Conservation (phyloP, 805 yeast genomes). For the Geotrichum ghanense region DNA sequence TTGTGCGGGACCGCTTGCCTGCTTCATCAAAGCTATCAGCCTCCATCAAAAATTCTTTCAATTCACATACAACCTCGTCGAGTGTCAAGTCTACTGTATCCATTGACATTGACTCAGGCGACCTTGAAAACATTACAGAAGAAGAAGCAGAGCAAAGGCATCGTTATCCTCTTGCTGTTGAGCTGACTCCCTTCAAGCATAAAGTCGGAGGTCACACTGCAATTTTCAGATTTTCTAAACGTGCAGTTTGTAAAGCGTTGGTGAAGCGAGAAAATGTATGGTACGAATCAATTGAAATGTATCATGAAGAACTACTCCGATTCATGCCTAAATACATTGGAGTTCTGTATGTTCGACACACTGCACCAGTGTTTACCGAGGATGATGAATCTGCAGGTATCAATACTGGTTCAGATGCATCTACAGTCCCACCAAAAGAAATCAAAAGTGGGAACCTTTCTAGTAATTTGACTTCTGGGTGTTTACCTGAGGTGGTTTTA, state of each 20-base stretch:
- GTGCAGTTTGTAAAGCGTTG: constrained; percentile 89
- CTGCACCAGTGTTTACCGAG: constrained; percentile 26
- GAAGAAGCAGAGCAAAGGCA: constrained; percentile 11
- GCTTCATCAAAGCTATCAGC: background rate
- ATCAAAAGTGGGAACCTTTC: background rate
- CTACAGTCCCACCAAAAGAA: constrained; percentile 4
- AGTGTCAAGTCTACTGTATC: constrained; percentile 1
- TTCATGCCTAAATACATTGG: constrained; percentile 96
- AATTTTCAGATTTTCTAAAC: constrained; percentile 77
- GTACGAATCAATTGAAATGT: constrained; percentile 78
- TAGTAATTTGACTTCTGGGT: background rate
- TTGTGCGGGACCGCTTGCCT: background rate
- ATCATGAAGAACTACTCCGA: constrained; percentile 61
- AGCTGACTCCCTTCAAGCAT: constrained; percentile 79
- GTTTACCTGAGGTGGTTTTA: constrained; percentile 71
- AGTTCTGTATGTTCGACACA: constrained; percentile 81
- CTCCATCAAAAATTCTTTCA: background rate
- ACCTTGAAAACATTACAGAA: constrained; percentile 10
- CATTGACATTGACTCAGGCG: constrained; percentile 8
- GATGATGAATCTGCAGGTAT: constrained; percentile 6
- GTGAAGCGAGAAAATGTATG: constrained; percentile 83
- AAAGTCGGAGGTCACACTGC: constrained; percentile 99
- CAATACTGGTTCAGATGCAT: constrained; percentile 4
- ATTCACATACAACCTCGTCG: background rate
- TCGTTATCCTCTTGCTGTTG: constrained; percentile 53